These are phyloP conservation scores for Nakaseomyces sp. DNA, from an alignment of 1,139 yeast genomes.

Conservation along the genomic window DNA sequence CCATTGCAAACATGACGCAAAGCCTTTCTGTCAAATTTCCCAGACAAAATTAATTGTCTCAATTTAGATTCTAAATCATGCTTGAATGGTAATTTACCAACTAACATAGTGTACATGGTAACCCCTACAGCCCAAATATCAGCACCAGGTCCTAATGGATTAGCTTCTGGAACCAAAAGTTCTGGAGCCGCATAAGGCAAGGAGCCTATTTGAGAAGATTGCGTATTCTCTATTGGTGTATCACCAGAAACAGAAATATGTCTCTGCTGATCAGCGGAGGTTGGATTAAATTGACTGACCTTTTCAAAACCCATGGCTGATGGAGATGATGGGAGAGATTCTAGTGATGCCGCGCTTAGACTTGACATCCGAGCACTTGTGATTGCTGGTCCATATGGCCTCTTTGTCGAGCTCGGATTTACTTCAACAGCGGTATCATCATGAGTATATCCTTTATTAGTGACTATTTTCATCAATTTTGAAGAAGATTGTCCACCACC, in stretches of 20 bases:
- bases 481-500: neutral
- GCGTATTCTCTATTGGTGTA: neutral
- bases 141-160: slow-evolving; percentile 55
- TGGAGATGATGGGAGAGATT: slow-evolving; percentile 4
- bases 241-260: neutral
- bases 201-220: slow-evolving; percentile 57
- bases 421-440: slow-evolving; percentile 31
- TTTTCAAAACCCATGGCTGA: neutral
- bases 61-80: slow-evolving; percentile 75
- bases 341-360: neutral
- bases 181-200: slow-evolving; percentile 92
- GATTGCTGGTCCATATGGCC: neutral
- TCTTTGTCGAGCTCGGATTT: slow-evolving; percentile 11
- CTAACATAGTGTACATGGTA: slow-evolving; percentile 58
- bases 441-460: slow-evolving; percentile 23
- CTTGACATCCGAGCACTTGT: neutral
- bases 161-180: slow-evolving; percentile 54
- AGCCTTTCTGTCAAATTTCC: slow-evolving; percentile 45
- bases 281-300: neutral
- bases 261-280: neutral
- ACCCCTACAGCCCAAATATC: slow-evolving; percentile 94
- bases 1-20: slow-evolving; percentile 32
- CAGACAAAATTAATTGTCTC: slow-evolving; percentile 62
- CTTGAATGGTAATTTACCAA: slow-evolving; percentile 72
- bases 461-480: slow-evolving; percentile 20